Evolutionary conservation across 1,139 yeast genomes (phyloP).

Genomic region (Arxiozyma telluris): DNA sequence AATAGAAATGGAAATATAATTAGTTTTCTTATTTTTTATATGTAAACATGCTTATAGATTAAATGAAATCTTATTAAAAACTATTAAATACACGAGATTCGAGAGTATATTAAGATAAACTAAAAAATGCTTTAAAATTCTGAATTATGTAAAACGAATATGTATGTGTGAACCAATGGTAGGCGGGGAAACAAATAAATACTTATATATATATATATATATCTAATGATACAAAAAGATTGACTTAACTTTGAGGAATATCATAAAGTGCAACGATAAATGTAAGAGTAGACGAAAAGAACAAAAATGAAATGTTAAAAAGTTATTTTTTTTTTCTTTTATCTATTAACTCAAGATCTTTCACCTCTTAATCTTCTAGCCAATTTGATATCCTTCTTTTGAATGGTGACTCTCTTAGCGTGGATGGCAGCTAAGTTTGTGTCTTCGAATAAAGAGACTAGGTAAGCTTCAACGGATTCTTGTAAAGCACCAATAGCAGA

Average conservation of each 20-base stretch:
- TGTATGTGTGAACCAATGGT: background rate
- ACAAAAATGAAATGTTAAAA: background rate
- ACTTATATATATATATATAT: background rate
- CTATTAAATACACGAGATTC: background rate
- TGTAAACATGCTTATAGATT: too few species aligned
- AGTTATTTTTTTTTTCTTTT: background rate
- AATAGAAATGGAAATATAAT: too few species aligned
- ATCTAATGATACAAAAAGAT: background rate
- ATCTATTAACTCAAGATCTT: conserved; percentile 46
- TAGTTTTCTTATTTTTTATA: too few species aligned
- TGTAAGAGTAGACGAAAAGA: background rate
- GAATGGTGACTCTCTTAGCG: conserved; percentile 99
- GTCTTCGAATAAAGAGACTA: conserved; percentile 84
- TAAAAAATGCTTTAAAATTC: background rate
- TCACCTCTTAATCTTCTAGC: conserved; percentile 99
- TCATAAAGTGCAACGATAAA: background rate
- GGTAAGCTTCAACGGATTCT: conserved; percentile 98
- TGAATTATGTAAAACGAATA: background rate
- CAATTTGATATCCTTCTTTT: conserved; percentile 97
- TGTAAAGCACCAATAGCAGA: conserved; percentile 98
- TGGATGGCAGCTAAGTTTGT: conserved; percentile 98
- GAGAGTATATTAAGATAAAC: background rate
- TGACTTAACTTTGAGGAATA: background rate
- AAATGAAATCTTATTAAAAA: too few species aligned
- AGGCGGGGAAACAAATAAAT: background rate